Base-by-base conservation (phyloP, 2,329 filamentous ascomycete species). In the Coniochaeta sp. region DNA sequence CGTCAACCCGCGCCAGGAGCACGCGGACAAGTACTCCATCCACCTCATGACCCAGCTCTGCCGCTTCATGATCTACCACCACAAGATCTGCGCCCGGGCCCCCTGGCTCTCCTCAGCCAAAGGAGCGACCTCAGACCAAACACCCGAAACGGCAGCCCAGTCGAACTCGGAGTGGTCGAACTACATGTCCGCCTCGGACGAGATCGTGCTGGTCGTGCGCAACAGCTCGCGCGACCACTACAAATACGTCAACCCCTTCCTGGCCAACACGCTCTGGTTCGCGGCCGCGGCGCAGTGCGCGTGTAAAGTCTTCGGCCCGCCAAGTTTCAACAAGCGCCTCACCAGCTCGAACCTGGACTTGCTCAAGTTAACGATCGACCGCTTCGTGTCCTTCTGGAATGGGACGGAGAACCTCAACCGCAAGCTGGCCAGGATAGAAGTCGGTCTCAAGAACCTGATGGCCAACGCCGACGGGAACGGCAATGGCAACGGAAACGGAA, bases 1-100 rank as follows among this genome's bases (percentile, higher is more conserved):
- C 4, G 46, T 31, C 9, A 61, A 56, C 10, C 26, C 32, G 7
- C 59, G 61, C 12, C 62, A 65, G 30, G 52, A 56, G 9, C 63
- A 67, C 51, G 60, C 56, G 40, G 55, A 56, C 26, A 62, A 64
- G 8, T 67, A 67, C 56, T 60, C 60, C 46, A 64, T 68, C 10
- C 60, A 65, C 53, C 40, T 67, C 28, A 67, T 69, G 65, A 62
- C 58, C 0, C 64, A 68, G 52, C 60, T 69, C 10, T 59, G 63
- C 12, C 57, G 60, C 9, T 57, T 69, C 48, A 67, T 69, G 66
- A 63, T 65, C 27, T 55, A 63, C 46, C 60, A 64, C 35, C 62
- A 65, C 51, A 57, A 65, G 35, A 55, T 65, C 14, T 67, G 58
- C 51, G 57, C 53, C 14, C 54, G 52, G 12, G 53, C 54, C 10